Evolutionary conservation across 2,329 filamentous ascomycete genomes (phyloP), one percentile per base, ranked within the genome.

Genomic region (Fusarium bulbicola): DNA sequence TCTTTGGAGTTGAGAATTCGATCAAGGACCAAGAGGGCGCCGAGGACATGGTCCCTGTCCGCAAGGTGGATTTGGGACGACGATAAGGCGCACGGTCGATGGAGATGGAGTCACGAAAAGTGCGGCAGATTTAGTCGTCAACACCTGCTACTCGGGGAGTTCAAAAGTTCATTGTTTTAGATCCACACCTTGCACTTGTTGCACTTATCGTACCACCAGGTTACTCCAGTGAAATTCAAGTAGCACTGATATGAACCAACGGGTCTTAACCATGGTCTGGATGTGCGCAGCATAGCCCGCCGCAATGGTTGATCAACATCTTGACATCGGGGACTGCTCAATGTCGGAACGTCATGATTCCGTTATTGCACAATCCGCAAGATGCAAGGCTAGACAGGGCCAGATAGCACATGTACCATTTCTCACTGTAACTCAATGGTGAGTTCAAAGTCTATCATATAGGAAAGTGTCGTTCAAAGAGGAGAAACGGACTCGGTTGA

Each of bases 51-150:
- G 84, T 89, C 58, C 73, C 85, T 64, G 89, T 90, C 42, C 84
- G 84, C 75, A 81, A 84, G 62, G 79, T 91, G 59, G 86, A 89
- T 73, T 81, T 91, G 67, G 88, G 89, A 24, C 82, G 84, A 74
- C 76, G 83, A 42, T 78, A 66, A 57, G 39, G 65, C 39, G 36
- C 47, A n/a, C 36, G 24, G 30, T 32, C 21, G 11, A 36, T 40
- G 16, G 20, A 32, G 56, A 57, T 42, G 36, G 50, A 39, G 32
- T 21, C n/a, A 30, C 37, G 21, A 53, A 32, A 58, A 40, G 34
- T 30, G 52, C 42, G 26, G 26, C 24, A 34, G 21, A 46, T 37
- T 46, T 37, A 45, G 30, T 36, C 42, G 45, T 47, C 28, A 42
- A 36, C 32, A 43, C 43, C 30, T 30, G 36, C 40, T 32, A 24